Conservation (phyloP, 331 rosid genomes). For the Erythrophleum ivorense region DNA sequence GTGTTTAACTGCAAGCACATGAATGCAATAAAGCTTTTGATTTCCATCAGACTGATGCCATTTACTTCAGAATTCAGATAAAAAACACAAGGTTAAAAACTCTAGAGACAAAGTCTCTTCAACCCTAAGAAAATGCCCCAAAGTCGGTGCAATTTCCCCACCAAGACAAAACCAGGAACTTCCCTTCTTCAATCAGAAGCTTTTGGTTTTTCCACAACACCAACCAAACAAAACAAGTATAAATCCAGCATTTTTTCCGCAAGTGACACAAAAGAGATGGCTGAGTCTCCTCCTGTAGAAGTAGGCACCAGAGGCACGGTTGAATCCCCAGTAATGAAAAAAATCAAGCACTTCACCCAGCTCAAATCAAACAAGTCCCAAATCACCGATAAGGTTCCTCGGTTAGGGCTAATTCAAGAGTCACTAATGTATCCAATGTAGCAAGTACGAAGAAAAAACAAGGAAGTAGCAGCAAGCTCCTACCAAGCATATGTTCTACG, state of each 20-base stretch:
- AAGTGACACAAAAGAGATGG: conserved; percentile 48
- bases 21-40: conserved; percentile 53
- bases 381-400: conserved; percentile 43
- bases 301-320: conserved; percentile 73
- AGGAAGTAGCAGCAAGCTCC: conserved; percentile 49
- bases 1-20: conserved; percentile 59
- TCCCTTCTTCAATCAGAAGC: conserved; percentile 53
- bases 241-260: conserved; percentile 42
- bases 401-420: conserved; percentile 46
- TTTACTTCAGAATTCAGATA: conserved; percentile 49
- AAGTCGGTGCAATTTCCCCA: conserved; percentile 46
- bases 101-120: conserved; percentile 44
- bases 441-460: conserved; percentile 65
- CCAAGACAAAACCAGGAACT: conserved; percentile 41
- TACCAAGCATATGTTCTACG: conserved; percentile 70
- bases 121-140: conserved; percentile 48
- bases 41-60: conserved; percentile 38
- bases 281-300: conserved; percentile 52
- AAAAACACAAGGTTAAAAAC: conserved; percentile 46
- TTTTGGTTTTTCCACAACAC: conserved; percentile 38
- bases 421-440: conserved; percentile 42
- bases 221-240: conserved; percentile 49
- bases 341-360: conserved; percentile 61
- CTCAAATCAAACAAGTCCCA: conserved; percentile 46
- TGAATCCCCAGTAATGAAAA: conserved; percentile 71